Evolutionary conservation across 768 basidiomycete species (phyloP), one percentile per base, ranked within the genome.

Genomic region (Boletales sp.): DNA sequence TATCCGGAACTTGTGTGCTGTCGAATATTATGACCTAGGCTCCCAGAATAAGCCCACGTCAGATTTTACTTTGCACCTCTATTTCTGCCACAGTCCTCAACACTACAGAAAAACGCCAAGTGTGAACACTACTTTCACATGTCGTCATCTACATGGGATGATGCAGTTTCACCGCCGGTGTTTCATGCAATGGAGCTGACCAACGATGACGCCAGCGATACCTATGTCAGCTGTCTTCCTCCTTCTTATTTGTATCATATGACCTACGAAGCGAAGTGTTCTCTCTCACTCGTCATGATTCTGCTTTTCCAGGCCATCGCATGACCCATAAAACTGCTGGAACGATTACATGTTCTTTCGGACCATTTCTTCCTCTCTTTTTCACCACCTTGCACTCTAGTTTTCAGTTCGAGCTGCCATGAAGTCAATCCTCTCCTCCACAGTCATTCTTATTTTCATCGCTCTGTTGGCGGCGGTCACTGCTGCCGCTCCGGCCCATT

Each of bases 311-410:
- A 35, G 43, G 46, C 8, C n/a, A 34, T 11, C 9, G 11, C 29
- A 39, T 14, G 8, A 27, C 24, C 24, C 13, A 54, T 54, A 61
- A 54, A 53, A 36, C 18, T n/a, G 19, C 8, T 11, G 12, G 32
- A 19, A 34, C 13, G 17, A 29, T 39, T 3, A 31, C 24, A 13
- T 14, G 40, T 13, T 14, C 29, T 8, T 12, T n/a, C 24, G 30
- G 3, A 40, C 3, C 32, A 37, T 7, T 37, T 44, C 18, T 37
- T 11, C n/a, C 36, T 27, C 24, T 27, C 24, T 27, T 27, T 27
- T 27, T 27, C 24, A 27, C 24, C 24, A 27, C 24, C 7, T 27
- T 27, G 24, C 24, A 27, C 7, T 5, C 24, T 27, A 6, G 24
- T 27, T 27, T 27, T 27, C 5, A 27, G 15, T n/a, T 24, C 5